A percentile compares a stretch with the other conserved stretches of the same genome.
These are phyloP conservation scores for Peronospora destructor DNA, from an alignment of 352 stramenopile genomes.

Conservation along the genomic window DNA sequence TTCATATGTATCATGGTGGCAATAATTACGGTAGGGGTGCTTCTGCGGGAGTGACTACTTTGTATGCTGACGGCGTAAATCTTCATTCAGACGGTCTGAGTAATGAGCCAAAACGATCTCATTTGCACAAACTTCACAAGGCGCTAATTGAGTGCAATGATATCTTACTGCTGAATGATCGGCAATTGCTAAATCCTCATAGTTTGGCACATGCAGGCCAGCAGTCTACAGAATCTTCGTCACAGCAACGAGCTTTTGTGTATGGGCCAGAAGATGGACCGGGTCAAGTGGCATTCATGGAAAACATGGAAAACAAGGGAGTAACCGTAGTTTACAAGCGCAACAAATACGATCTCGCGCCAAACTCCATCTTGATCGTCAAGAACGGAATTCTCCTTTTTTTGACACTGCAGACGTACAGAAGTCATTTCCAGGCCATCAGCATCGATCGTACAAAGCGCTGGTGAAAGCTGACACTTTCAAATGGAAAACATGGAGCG, in stretches of 20 bases:
- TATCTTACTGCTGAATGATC: constrained; percentile 38
- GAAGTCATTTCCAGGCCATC: constrained; percentile 35
- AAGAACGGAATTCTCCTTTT: constrained; percentile 36
- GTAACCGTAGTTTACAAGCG: constrained; percentile 33
- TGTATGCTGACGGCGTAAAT: constrained; percentile 66
- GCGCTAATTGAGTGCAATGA: constrained; percentile 52
- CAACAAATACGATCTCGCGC: constrained; percentile 30
- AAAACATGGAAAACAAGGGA: constrained; percentile 36
- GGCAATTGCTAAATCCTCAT: constrained; percentile 42
- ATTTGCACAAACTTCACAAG: constrained; percentile 55
- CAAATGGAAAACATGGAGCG: constrained; percentile 49
- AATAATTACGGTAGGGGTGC: constrained; percentile 67
- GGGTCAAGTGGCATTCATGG: constrained; percentile 42
- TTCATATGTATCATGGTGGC: constrained; percentile 67
- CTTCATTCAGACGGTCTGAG: constrained; percentile 56
- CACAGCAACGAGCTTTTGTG: constrained; percentile 39
- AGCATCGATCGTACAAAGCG: constrained; percentile 37
- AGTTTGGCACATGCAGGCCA: constrained; percentile 11
- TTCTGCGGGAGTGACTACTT: constrained; percentile 58
- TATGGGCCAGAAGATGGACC: constrained; percentile 26
- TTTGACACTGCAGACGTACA: constrained; percentile 43
- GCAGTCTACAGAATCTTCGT: constrained; percentile 6
- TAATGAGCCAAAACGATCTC: constrained; percentile 64
- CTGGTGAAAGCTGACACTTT: constrained; percentile 29
- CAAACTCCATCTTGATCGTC: constrained; percentile 46